Base-by-base conservation (phyloP, 2,329 filamentous ascomycete species). In the Colletotrichum falcatum region DNA sequence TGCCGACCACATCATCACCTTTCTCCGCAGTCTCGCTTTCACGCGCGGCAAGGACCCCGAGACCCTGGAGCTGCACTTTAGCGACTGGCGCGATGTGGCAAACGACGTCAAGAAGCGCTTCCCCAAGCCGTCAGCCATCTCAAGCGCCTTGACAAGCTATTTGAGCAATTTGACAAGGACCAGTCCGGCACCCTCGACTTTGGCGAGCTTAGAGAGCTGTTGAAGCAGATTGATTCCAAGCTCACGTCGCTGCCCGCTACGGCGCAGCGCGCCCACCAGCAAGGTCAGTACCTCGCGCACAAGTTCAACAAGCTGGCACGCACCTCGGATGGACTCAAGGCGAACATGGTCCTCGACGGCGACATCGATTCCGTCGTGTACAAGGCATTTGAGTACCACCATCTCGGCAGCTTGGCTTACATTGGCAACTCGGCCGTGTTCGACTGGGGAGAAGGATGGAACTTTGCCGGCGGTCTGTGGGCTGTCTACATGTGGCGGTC, bases 371-470 rank as follows among this genome's bases (percentile, higher is more conserved):
- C 95, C 55, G 92, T 94, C 1, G 90, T 96, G 16, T 98, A 97
- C 85, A 95, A 93, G 80, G 93, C 96, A 0, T 99, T 99, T 78
- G 92, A 97, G 80, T 99, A 99, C 81, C 91, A 87, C 77, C 95
- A 99, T 78, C 87, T 99, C 28, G 96, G 97, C 28, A 96, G 90
- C 74, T 82, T 99, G 76, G 96, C 97, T 7, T 99, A 99, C 77
- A 91, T 99, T 74, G 97, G 97, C 54, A 99, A 99, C 80, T 95
- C 94, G 9, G 96, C 96, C 5, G 91, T 99, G 49, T 99, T 99
- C 77, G 96, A 99, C 79, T 89, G 96, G 64, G 89, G 89, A 9
- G 89, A 91, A 53, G 95, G 94, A 0, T 88, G 92, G 85, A 95
- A 87, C 75, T 83, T 96, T 67, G 90, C 90, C 1, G 96, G 96